phyloP scores from a whole-genome alignment of 805 yeast species.

The Dipodascus albidus region DNA sequence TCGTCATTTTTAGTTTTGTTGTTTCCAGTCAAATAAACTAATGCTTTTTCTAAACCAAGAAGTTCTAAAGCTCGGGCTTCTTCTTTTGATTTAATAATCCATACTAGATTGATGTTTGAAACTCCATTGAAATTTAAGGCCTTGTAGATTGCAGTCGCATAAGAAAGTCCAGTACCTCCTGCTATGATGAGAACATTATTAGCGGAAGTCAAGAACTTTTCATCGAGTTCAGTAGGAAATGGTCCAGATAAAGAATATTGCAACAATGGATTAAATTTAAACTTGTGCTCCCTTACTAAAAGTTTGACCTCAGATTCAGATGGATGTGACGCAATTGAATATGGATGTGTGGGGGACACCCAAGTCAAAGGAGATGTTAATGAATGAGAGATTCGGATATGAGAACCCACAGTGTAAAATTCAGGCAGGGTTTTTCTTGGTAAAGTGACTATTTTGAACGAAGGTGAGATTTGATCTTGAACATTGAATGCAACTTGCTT shows the following conservation, averaged over 20 bases:
- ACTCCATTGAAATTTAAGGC: conserved; percentile 64
- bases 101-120: conserved; percentile 56
- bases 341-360: conserved; percentile 33
- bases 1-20: conserved; percentile 2
- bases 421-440: conserved; percentile 33
- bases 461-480: conserved; percentile 34
- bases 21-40: conserved; percentile 38
- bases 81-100: conserved; percentile 75
- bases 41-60: conserved; percentile 38
- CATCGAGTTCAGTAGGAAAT: conserved; percentile 25
- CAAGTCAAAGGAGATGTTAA: conserved; percentile 27
- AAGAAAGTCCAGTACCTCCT: conserved; percentile 76
- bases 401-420: conserved; percentile 37
- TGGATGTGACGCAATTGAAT: conserved; percentile 40
- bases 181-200: conserved; percentile 39
- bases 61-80: conserved; percentile 72
- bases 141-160: conserved; percentile 72
- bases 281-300: conserved; percentile 30
- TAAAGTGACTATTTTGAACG: conserved; percentile 36
- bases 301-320: conserved; percentile 32
- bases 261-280: conserved; percentile 7
- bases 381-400: conserved; percentile 25
- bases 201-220: conserved; percentile 35
- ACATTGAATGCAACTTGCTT: conserved; percentile 12
- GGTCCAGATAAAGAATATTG: conserved; percentile 32